Percentiles rank a stretch among this genome's conserved stretches.
phyloP scores from a whole-genome alignment of 2,329 filamentous ascomycete species.

The Clarireedia hainanense region DNA sequence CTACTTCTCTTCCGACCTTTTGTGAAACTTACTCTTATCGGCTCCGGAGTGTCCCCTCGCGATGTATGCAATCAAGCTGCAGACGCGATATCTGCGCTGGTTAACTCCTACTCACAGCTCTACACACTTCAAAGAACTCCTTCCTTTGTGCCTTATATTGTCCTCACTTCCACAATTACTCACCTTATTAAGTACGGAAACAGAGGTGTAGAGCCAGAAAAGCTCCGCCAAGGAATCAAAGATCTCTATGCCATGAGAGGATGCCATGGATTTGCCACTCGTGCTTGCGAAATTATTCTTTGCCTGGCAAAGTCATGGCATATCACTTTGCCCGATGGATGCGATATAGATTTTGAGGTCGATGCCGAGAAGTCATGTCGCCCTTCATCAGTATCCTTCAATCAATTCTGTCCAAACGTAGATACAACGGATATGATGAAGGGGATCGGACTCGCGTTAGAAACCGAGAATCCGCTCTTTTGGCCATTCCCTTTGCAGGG shows the following conservation, averaged over 20 bases:
- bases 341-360: constrained; percentile 28
- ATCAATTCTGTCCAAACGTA: constrained; percentile 24
- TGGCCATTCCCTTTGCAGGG: constrained; percentile 28
- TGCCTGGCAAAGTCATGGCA: constrained; percentile 53
- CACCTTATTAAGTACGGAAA: constrained; percentile 23
- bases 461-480: constrained; percentile 22
- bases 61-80: constrained; percentile 29
- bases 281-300: constrained; percentile 38
- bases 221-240: constrained; percentile 45
- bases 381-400: constrained; percentile 13
- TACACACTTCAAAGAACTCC: constrained; percentile 28
- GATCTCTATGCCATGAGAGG: constrained; percentile 54
- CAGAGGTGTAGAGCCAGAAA: constrained; percentile 28
- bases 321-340: constrained; percentile 41
- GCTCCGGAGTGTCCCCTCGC: constrained; percentile 22
- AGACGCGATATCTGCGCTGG: constrained; percentile 29
- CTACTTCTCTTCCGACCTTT: constrained; percentile 67
- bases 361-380: constrained; percentile 9
- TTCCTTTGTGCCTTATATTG: constrained; percentile 28
- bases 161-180: constrained; percentile 23
- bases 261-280: constrained; percentile 24
- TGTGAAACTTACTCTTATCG: constrained; percentile 23
- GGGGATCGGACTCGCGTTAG: constrained; percentile 8
- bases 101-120: constrained; percentile 26
- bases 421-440: constrained; percentile 27